A percentile compares a stretch with the other conserved stretches of the same genome.
phyloP scores from a whole-genome alignment of 2,329 filamentous ascomycete genomes.

The Colletotrichum sansevieriae region DNA sequence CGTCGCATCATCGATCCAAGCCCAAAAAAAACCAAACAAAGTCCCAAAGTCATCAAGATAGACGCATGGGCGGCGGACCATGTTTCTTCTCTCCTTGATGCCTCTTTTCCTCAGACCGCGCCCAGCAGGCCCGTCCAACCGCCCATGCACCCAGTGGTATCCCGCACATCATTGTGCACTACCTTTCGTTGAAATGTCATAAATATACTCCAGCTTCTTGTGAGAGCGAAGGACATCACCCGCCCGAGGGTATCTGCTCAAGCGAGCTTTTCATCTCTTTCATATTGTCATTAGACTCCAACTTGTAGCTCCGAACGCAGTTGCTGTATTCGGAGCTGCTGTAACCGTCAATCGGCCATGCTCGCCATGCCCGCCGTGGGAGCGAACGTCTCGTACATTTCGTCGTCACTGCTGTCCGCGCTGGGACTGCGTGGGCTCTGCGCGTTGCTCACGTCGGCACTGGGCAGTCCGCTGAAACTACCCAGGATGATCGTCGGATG shows the following conservation, averaged over 20 bases:
- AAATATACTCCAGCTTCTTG: background rate
- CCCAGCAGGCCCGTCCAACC: background rate
- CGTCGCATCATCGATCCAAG: slow-evolving; percentile 30
- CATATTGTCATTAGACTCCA: slow-evolving; percentile 20
- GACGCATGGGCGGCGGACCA: slow-evolving; percentile 2
- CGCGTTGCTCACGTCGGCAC: slow-evolving; percentile 62
- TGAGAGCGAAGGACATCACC: background rate
- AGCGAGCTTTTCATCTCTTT: slow-evolving; percentile 24
- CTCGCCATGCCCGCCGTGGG: slow-evolving; percentile 51
- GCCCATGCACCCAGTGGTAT: slow-evolving; percentile 28
- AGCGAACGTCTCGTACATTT: slow-evolving; percentile 63
- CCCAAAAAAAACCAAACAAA: slow-evolving; percentile 2
- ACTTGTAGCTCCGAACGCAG: slow-evolving; percentile 16
- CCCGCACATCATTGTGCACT: slow-evolving; percentile 35
- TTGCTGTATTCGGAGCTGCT: slow-evolving; percentile 11
- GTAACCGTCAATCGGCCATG: slow-evolving; percentile 44
- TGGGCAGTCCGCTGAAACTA: slow-evolving; percentile 59
- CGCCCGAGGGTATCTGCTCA: slow-evolving; percentile 1
- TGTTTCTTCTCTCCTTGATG: background rate
- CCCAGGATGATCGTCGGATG: slow-evolving; percentile 44
- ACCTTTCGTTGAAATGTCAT: background rate
- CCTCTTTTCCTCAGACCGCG: background rate
- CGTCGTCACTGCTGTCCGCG: slow-evolving; percentile 68
- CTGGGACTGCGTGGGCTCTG: slow-evolving; percentile 65
- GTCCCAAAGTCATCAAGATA: slow-evolving; percentile 29